Percentiles rank a stretch among this genome's conserved stretches.
These are phyloP conservation scores for Pelargonium nanum DNA, from an alignment of 345 rosid genomes.

Conservation along the genomic window DNA sequence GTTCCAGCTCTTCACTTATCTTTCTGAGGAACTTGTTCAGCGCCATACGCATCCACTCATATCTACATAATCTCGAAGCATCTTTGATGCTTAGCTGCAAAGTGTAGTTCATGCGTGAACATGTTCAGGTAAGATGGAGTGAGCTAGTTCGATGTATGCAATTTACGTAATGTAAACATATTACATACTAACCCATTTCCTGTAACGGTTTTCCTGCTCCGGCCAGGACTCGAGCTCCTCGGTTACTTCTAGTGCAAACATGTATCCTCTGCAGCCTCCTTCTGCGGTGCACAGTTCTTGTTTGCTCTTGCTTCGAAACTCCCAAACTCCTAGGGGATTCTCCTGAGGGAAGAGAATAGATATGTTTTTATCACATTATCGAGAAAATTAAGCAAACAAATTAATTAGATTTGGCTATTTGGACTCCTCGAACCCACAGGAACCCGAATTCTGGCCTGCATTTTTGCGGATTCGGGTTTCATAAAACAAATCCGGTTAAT, in stretches of 20 bases:
- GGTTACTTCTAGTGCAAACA: constrained; percentile 61
- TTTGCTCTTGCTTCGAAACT: constrained; percentile 55
- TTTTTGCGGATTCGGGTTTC: too few species aligned
- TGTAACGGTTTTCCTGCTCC: constrained; percentile 35
- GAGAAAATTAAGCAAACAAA: too few species aligned
- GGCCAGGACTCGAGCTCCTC: constrained; percentile 82
- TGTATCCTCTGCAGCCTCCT: constrained; percentile 54
- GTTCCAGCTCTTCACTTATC: constrained; percentile 11
- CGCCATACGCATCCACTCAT: constrained; percentile 80
- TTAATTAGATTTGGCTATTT: too few species aligned
- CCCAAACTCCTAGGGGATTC: constrained; percentile 64
- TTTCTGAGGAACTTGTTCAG: constrained; percentile 35
- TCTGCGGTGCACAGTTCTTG: constrained; percentile 21
- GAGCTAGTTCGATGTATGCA: constrained; percentile 5
- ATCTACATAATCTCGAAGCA: constrained; percentile 60
- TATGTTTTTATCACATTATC: too few species aligned
- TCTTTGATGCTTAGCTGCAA: constrained; percentile 43
- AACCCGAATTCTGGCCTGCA: too few species aligned
- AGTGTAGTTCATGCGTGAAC: too few species aligned
- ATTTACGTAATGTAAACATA: too few species aligned
- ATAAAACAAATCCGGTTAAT: too few species aligned
- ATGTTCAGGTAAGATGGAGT: too few species aligned
- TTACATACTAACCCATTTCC: constrained; percentile 66
- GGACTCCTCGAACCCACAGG: too few species aligned
- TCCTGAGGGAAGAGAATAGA: constrained; percentile 25